Conservation (phyloP, 1,284 basidiomycete genomes). For the Chalciporus sp. region DNA sequence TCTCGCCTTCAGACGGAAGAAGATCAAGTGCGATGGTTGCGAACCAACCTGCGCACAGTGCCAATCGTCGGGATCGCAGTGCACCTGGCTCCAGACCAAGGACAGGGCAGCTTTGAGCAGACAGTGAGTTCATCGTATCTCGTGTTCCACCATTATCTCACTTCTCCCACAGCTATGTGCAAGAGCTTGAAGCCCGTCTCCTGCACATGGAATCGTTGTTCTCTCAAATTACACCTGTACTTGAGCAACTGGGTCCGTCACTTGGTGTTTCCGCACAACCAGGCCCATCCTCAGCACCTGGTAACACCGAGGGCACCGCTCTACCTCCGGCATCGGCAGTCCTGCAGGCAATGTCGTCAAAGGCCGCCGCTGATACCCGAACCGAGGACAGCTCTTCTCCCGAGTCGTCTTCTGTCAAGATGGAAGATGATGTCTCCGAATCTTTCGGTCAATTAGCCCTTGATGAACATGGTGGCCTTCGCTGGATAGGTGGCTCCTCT, state of each 20-base stretch:
- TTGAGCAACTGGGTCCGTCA: constrained; percentile 65
- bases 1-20: constrained; percentile 66
- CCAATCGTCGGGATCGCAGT: constrained; percentile 67
- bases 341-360: constrained; percentile 46
- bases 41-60: constrained; percentile 86
- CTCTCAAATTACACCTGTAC: constrained; percentile 72
- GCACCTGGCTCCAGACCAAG: constrained; percentile 85
- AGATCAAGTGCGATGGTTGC: constrained; percentile 85
- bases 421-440: constrained; percentile 73
- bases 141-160: constrained; percentile 19
- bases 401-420: constrained; percentile 54
- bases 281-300: constrained; percentile 33
- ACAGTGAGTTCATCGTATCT: constrained; percentile 58
- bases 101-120: constrained; percentile 82
- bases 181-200: constrained; percentile 81
- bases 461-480: constrained; percentile 87
- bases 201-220: constrained; percentile 84
- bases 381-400: constrained; percentile 37
- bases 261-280: constrained; percentile 42
- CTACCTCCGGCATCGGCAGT: constrained; percentile 40
- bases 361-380: constrained; percentile 37
- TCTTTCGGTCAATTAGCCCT: constrained; percentile 84
- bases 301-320: constrained; percentile 33
- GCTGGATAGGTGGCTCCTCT: constrained; percentile 91
- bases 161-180: constrained; percentile 66